Evolutionary conservation across 2,329 filamentous ascomycete species (phyloP).

Genomic region (Corinectria fuckeliana): DNA sequence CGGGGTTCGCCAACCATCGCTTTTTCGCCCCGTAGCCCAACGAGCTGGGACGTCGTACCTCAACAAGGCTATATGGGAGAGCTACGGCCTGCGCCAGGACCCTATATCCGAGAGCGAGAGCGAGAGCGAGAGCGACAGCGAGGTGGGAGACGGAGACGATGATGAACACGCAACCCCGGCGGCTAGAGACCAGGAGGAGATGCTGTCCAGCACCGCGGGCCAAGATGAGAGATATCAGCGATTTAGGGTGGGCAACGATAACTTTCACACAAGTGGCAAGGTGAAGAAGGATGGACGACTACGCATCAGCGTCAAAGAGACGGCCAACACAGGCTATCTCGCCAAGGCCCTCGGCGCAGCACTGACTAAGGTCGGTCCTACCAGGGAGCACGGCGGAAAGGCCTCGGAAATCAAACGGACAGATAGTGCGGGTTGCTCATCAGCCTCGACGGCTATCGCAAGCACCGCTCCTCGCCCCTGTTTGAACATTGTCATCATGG

Average conservation of each 20-base stretch:
- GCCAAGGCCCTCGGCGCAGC: conserved; percentile 75
- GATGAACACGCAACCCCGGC: conserved; percentile 21
- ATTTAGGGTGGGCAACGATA: conserved; percentile 68
- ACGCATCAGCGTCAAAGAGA: conserved; percentile 75
- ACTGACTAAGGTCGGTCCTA: conserved; percentile 48
- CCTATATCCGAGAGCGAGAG: conserved; percentile 32
- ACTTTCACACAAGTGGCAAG: conserved; percentile 69
- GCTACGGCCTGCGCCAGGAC: conserved; percentile 23
- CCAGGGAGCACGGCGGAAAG: conserved; percentile 7
- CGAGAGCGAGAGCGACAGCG: conserved; percentile 23
- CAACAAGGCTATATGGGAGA: conserved; percentile 36
- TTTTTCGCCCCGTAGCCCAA: not conserved
- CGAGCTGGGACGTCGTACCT: conserved; percentile 33
- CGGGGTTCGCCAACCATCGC: not conserved
- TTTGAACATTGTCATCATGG: conserved; percentile 83
- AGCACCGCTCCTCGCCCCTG: conserved; percentile 49
- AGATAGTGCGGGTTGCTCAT: conserved; percentile 33
- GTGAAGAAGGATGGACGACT: conserved; percentile 74
- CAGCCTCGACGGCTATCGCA: conserved; percentile 41
- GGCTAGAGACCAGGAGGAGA: not conserved
- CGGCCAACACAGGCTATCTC: conserved; percentile 71
- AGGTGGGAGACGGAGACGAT: conserved; percentile 23
- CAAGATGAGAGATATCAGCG: conserved; percentile 34
- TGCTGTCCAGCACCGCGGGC: conserved; percentile 17
- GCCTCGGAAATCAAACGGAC: conserved; percentile 20